A percentile compares a stretch with the other conserved stretches of the same genome.
These are phyloP conservation scores for Apostasia shenzhenica DNA, from an alignment of 106 monocot genomes.

Conservation along the genomic window DNA sequence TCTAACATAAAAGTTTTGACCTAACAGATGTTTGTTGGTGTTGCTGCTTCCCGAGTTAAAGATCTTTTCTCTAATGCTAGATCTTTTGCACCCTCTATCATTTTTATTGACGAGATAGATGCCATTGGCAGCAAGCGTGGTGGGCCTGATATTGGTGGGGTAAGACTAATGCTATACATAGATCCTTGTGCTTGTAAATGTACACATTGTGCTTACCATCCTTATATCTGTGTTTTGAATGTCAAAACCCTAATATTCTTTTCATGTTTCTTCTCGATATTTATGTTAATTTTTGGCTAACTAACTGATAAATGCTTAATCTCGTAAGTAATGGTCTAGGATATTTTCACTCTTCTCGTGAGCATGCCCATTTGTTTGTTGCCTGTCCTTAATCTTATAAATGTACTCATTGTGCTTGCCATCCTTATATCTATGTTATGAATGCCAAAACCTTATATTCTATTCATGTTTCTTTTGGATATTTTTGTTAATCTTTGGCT, in stretches of 20 bases:
- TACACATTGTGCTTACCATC: neutral
- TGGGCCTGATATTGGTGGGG: slow-evolving; percentile 91
- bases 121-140: slow-evolving; percentile 93
- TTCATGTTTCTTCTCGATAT: neutral
- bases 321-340: no score
- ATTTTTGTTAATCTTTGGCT: no score
- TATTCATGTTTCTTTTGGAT: no score
- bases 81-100: slow-evolving; percentile 82
- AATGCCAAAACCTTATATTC: no score
- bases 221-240: neutral
- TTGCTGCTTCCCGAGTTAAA: slow-evolving; percentile 83
- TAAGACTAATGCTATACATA: slow-evolving; percentile 20
- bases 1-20: slow-evolving; percentile 6
- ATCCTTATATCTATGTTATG: no score
- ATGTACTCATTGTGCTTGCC: no score
- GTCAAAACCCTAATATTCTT: neutral
- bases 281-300: no score
- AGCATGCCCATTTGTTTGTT: no score
- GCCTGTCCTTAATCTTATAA: no score
- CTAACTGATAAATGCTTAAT: no score
- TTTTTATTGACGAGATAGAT: slow-evolving; percentile 95
- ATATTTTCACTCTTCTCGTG: no score
- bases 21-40: slow-evolving; percentile 91
- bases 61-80: slow-evolving; percentile 81
- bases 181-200: neutral